These are phyloP conservation scores for Cryptococcus wingfieldii DNA, from an alignment of 1,284 basidiomycete species.

Conservation along the genomic window DNA sequence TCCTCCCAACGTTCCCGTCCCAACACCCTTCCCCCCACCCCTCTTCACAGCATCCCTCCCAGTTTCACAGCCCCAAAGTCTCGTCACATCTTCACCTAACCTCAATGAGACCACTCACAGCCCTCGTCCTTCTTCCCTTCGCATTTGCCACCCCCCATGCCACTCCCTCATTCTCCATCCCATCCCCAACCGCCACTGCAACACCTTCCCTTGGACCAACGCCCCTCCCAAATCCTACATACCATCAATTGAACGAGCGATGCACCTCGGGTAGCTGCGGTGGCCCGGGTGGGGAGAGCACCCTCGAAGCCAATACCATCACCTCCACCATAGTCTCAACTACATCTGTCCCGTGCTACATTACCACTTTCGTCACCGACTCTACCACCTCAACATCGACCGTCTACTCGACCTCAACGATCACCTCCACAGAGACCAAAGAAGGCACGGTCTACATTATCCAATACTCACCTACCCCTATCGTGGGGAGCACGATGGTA, in stretches of 20 bases:
- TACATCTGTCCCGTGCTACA: constrained; percentile 36
- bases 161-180: not conserved
- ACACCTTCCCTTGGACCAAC: constrained; percentile 3
- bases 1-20: not conserved
- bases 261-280: constrained; percentile 20
- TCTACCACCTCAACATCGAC: constrained; percentile 24
- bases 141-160: not conserved
- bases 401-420: constrained; percentile 33
- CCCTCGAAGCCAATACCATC: constrained; percentile 24
- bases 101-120: not conserved
- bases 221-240: not conserved
- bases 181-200: not conserved
- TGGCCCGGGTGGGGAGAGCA: constrained; percentile 14
- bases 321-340: constrained; percentile 32
- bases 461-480: constrained; percentile 27
- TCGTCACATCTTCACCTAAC: not conserved
- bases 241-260: constrained; percentile 8
- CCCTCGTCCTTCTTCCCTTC: not conserved
- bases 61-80: not conserved
- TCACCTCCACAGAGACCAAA: constrained; percentile 32
- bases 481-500: constrained; percentile 19
- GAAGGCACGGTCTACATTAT: constrained; percentile 32
- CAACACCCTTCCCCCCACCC: not conserved
- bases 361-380: constrained; percentile 31
- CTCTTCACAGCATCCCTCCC: not conserved